Evolutionary conservation across 306 rosid species (phyloP).

Genomic region (Benincasa hispida): DNA sequence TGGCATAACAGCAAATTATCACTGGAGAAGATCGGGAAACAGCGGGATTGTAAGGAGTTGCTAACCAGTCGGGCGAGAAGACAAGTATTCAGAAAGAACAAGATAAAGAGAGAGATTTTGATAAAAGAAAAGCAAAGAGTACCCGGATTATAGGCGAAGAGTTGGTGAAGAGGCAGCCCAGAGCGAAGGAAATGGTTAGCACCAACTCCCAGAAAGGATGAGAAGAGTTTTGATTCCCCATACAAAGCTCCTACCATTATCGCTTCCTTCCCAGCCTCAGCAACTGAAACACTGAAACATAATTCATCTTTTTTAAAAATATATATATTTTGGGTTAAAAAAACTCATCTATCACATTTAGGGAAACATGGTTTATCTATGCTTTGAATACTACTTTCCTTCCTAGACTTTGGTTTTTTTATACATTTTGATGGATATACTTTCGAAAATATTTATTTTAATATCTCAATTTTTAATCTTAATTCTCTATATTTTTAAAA

Average conservation of each 20-base stretch:
- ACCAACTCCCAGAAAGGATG: slow-evolving; percentile 2
- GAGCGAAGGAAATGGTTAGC: neutral
- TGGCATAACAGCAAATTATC: neutral
- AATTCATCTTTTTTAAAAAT: too few species aligned
- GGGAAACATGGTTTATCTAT: too few species aligned
- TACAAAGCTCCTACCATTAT: slow-evolving; percentile 7
- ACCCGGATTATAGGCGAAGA: slow-evolving; percentile 7
- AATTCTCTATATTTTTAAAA: too few species aligned
- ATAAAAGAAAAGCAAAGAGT: neutral
- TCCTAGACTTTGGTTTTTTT: too few species aligned
- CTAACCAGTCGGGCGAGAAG: neutral
- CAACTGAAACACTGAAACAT: neutral
- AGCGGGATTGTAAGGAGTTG: neutral
- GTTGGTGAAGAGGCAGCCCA: neutral
- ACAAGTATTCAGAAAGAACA: neutral
- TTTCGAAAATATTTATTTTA: too few species aligned
- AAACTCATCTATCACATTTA: too few species aligned
- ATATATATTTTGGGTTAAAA: too few species aligned
- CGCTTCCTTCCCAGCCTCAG: neutral
- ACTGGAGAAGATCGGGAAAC: neutral
- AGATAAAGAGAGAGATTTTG: neutral
- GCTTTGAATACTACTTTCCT: too few species aligned
- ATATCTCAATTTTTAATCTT: too few species aligned
- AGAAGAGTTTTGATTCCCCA: neutral
- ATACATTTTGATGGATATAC: too few species aligned